A percentile compares a stretch with the other conserved stretches of the same genome.
Evolutionary conservation across 2,329 filamentous ascomycete genomes (phyloP).

Genomic region (Trichoderma hamatum): DNA sequence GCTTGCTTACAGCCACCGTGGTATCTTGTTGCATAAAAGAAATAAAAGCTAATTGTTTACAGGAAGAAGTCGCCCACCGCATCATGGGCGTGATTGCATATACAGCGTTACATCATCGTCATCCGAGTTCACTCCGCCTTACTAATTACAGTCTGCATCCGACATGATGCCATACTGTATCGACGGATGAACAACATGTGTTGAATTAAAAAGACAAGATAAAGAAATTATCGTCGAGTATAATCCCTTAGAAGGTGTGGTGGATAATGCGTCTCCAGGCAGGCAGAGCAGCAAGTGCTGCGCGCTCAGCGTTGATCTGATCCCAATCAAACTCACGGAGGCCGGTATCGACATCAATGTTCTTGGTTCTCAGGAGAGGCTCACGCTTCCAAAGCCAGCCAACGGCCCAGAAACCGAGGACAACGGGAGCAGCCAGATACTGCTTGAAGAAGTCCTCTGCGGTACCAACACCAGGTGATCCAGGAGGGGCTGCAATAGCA

Average conservation of each 20-base stretch:
- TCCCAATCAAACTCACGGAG: slow-evolving; percentile 69
- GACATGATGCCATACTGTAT: slow-evolving; percentile 1
- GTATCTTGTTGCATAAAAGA: slow-evolving; percentile 27
- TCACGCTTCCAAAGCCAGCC: slow-evolving; percentile 69
- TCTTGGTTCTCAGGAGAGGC: slow-evolving; percentile 58
- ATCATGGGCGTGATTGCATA: slow-evolving; percentile 22
- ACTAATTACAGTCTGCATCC: slow-evolving; percentile 2
- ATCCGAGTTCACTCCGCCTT: background rate
- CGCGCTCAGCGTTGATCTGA: slow-evolving; percentile 58
- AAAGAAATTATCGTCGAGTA: background rate
- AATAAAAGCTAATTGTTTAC: slow-evolving; percentile 26
- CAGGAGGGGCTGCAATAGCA: slow-evolving; percentile 46
- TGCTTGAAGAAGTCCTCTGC: slow-evolving; percentile 59
- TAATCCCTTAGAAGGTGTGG: slow-evolving; percentile 42
- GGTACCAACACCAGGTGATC: slow-evolving; percentile 40
- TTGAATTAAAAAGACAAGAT: background rate
- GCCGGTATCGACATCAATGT: slow-evolving; percentile 71
- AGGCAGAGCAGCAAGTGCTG: slow-evolving; percentile 54
- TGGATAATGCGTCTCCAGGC: slow-evolving; percentile 50
- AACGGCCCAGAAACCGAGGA: slow-evolving; percentile 57
- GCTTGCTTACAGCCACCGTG: slow-evolving; percentile 3
- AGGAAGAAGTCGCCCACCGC: slow-evolving; percentile 24
- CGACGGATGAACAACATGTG: slow-evolving; percentile 9
- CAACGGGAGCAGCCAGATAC: slow-evolving; percentile 58
- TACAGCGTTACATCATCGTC: slow-evolving; percentile 20